A percentile compares a stretch with the other conserved stretches of the same genome.
phyloP scores from a whole-genome alignment of 2,329 filamentous ascomycete species.

The Ophiostoma perfectum region DNA sequence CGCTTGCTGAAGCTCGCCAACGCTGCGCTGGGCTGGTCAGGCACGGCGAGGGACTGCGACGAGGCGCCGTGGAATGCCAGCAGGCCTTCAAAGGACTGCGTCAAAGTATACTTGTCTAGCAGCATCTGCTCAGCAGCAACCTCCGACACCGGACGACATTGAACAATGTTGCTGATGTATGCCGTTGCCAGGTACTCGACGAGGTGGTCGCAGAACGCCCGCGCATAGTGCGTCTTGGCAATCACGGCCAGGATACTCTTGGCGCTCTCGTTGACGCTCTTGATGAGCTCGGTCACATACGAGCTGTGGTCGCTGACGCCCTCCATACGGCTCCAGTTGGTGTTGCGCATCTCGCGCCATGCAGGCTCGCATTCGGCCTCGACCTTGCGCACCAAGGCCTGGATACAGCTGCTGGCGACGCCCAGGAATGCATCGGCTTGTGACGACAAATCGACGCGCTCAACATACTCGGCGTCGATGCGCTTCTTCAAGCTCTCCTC shows the following conservation, averaged over 20 bases:
- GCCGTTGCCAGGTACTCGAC: conserved; percentile 76
- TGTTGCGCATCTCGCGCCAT: conserved; percentile 97
- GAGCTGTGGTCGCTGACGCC: conserved; percentile 88
- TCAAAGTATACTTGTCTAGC: conserved; percentile 86
- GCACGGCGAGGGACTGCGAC: conserved; percentile 23
- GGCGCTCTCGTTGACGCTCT: conserved; percentile 64
- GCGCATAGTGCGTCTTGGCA: conserved; percentile 86
- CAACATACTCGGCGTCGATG: conserved; percentile 71
- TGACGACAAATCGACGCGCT: conserved; percentile 79
- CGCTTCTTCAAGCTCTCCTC: conserved; percentile 91
- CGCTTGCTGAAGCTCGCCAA: conserved; percentile 71
- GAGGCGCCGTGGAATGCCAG: conserved; percentile 56
- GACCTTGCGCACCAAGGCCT: conserved; percentile 76
- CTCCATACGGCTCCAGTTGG: conserved; percentile 90
- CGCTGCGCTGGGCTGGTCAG: conserved; percentile 32
- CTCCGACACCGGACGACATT: conserved; percentile 86
- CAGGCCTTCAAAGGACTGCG: conserved; percentile 69
- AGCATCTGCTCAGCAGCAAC: conserved; percentile 97
- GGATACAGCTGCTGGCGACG: conserved; percentile 81
- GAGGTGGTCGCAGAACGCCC: conserved; percentile 93
- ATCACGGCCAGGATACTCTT: conserved; percentile 71
- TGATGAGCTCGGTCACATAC: conserved; percentile 78
- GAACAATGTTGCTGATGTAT: conserved; percentile 79
- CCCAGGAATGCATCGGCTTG: conserved; percentile 95
- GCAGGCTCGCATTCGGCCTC: conserved; percentile 76